These are phyloP conservation scores for Solanum pimpinellifolium DNA, from an alignment of 257 asterid genomes.

Conservation along the genomic window DNA sequence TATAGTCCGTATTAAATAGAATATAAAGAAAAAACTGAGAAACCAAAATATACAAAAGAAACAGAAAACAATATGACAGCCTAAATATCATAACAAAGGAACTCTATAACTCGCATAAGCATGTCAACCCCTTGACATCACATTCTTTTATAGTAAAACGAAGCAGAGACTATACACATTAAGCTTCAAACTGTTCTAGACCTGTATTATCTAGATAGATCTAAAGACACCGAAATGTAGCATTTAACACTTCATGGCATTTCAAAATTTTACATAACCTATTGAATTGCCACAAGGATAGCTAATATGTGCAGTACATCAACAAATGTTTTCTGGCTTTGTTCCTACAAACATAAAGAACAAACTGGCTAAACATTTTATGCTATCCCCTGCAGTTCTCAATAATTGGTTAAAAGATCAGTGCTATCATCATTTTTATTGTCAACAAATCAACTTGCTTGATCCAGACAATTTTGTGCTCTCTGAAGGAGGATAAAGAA, in stretches of 20 bases:
- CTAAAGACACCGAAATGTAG: background rate
- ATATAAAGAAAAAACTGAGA: background rate
- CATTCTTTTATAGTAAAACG: background rate
- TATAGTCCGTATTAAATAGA: background rate
- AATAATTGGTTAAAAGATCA: background rate
- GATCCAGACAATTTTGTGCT: background rate
- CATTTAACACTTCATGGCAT: background rate
- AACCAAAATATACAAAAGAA: background rate
- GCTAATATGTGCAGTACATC: background rate
- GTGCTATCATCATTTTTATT: background rate
- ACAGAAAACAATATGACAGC: background rate
- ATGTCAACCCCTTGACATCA: background rate
- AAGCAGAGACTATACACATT: background rate
- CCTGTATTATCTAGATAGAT: background rate
- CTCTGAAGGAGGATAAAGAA: background rate
- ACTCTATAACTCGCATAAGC: background rate
- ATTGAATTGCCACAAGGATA: background rate
- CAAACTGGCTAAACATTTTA: background rate
- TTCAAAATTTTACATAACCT: background rate
- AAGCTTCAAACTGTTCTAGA: background rate
- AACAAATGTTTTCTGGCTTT: background rate
- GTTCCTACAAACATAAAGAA: background rate
- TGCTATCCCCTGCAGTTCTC: background rate
- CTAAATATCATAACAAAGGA: background rate
- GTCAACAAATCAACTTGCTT: background rate